These are phyloP conservation scores for Neoboletus subvelutipes DNA, from an alignment of 768 basidiomycete genomes.

Conservation along the genomic window DNA sequence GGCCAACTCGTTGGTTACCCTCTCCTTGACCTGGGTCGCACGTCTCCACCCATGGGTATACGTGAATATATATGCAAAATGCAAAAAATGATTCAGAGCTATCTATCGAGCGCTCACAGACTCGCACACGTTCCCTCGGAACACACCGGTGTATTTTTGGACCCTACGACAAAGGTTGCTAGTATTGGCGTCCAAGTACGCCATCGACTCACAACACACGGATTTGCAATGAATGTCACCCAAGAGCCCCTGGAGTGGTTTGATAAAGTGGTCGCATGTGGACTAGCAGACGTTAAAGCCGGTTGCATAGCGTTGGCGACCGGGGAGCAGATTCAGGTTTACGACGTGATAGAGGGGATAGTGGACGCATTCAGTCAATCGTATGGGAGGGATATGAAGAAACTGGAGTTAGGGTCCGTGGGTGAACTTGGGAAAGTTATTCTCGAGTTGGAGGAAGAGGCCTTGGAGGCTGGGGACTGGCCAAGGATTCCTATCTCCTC, in stretches of 20 bases:
- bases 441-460: slow-evolving; percentile 45
- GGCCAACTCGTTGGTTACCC: slow-evolving; percentile 98
- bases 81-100: slow-evolving; percentile 65
- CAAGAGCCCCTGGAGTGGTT: slow-evolving; percentile 84
- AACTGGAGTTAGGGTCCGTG: slow-evolving; percentile 41
- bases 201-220: slow-evolving; percentile 92
- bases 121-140: slow-evolving; percentile 60
- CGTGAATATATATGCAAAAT: slow-evolving; percentile 85
- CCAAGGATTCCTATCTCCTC: slow-evolving; percentile 14
- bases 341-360: slow-evolving; percentile 52
- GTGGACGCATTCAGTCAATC: slow-evolving; percentile 45
- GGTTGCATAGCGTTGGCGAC: slow-evolving; percentile 57
- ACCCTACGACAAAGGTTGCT: slow-evolving; percentile 78
- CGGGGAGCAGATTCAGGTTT: slow-evolving; percentile 41
- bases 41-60: slow-evolving; percentile 66
- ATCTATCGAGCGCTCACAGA: slow-evolving; percentile 61
- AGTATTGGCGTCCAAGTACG: slow-evolving; percentile 97
- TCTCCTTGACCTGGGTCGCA: slow-evolving; percentile 82
- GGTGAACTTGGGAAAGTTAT: slow-evolving; percentile 52
- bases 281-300: slow-evolving; percentile 78
- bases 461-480: slow-evolving; percentile 44
- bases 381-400: slow-evolving; percentile 49
- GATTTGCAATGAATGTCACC: slow-evolving; percentile 91
- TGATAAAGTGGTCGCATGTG: slow-evolving; percentile 85
- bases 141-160: slow-evolving; percentile 89